A percentile compares a stretch with the other conserved stretches of the same genome.
These are phyloP conservation scores for Turnera subulata DNA, from an alignment of 345 rosid genomes.

Conservation along the genomic window DNA sequence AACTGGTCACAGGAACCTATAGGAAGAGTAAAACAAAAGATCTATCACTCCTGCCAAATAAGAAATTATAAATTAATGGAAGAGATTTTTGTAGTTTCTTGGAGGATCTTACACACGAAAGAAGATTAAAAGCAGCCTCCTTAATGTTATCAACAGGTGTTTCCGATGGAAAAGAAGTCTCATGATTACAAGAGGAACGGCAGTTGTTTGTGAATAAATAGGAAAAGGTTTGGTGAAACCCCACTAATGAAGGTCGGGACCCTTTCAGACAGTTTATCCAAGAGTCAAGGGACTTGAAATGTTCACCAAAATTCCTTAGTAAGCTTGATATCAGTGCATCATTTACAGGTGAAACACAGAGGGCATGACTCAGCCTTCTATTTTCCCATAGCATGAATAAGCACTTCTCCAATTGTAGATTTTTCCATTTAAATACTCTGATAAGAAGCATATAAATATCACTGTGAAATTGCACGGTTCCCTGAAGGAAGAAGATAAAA, in stretches of 20 bases:
- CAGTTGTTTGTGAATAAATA: conserved; percentile 28
- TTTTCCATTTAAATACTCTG: conserved; percentile 46
- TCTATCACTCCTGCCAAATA: neutral
- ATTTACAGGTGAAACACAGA: conserved; percentile 70
- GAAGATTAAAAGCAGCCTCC: conserved; percentile 53
- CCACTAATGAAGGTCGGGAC: conserved; percentile 51
- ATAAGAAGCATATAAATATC: conserved; percentile 50
- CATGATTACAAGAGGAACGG: conserved; percentile 21
- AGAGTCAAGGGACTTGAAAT: conserved; percentile 41
- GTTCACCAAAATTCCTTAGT: conserved; percentile 48
- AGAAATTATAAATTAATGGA: conserved; percentile 1
- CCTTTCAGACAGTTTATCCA: conserved; percentile 68
- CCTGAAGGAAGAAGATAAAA: conserved; percentile 42
- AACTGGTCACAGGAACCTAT: conserved; percentile 50
- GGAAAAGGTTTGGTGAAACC: conserved; percentile 56
- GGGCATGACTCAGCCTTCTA: conserved; percentile 83
- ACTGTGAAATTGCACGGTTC: conserved; percentile 43
- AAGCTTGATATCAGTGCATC: conserved; percentile 45
- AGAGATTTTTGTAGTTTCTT: neutral
- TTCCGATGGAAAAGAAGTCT: conserved; percentile 27
- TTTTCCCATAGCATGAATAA: conserved; percentile 64
- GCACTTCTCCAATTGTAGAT: conserved; percentile 48
- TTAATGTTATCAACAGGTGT: conserved; percentile 48
- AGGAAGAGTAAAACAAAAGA: conserved; percentile 19
- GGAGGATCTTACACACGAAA: conserved; percentile 54